Evolutionary conservation across 306 rosid species (phyloP).

Genomic region (Medicago arabica): DNA sequence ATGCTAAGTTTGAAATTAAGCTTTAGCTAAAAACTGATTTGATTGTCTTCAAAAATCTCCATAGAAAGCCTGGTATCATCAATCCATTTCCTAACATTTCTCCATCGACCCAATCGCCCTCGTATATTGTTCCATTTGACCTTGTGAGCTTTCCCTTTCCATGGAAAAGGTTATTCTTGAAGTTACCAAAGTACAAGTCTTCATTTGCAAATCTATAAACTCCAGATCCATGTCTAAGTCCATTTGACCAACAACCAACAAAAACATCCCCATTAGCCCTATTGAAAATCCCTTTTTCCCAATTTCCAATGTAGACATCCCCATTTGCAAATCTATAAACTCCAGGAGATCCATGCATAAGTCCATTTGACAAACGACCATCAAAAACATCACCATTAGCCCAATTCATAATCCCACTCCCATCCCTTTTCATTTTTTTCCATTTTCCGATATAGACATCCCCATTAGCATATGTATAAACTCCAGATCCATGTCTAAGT

Average conservation of each 20-base stretch:
- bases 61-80: neutral
- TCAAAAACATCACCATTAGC: no score
- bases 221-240: conserved; percentile 66
- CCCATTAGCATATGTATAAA: neutral
- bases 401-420: neutral
- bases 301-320: no score
- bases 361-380: no score
- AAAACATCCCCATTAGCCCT: conserved; percentile 58
- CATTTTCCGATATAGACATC: neutral
- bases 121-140: no score
- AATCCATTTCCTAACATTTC: no score
- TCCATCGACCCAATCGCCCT: no score
- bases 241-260: conserved; percentile 78
- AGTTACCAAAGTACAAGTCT: neutral
- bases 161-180: no score
- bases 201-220: conserved; percentile 75
- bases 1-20: conserved; percentile 41
- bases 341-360: neutral
- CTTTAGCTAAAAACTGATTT: conserved; percentile 43
- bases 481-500: neutral
- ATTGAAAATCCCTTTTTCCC: conserved; percentile 62
- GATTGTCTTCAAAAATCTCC: conserved; percentile 43
- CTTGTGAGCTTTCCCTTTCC: no score
- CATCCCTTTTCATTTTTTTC: neutral
- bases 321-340: no score